Evolutionary conservation across 805 yeast genomes (phyloP).

Genomic region (Alloascoidea africana): DNA sequence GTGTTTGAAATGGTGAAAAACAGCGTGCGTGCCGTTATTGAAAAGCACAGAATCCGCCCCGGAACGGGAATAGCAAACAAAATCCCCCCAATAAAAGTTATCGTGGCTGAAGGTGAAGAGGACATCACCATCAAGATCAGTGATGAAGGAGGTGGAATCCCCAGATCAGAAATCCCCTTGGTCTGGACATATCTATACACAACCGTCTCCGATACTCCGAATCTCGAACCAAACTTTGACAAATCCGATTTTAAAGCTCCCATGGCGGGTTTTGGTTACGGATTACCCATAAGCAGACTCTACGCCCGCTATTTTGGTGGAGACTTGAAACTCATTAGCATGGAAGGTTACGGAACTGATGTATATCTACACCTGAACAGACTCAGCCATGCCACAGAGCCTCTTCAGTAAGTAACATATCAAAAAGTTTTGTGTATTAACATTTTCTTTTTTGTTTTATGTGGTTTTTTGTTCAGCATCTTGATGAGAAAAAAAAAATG

Average conservation of each 20-base stretch:
- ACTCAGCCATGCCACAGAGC: conserved; percentile 59
- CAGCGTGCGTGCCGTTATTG: conserved; percentile 81
- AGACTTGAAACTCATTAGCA: conserved; percentile 69
- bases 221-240: conserved; percentile 38
- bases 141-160: conserved; percentile 92
- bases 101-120: conserved; percentile 79
- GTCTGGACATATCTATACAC: conserved; percentile 90
- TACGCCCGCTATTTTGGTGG: conserved; percentile 89
- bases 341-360: conserved; percentile 91
- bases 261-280: conserved; percentile 91
- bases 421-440: no score
- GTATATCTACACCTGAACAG: conserved; percentile 78
- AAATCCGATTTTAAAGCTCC: conserved; percentile 70
- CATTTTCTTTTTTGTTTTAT: no score
- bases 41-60: conserved; percentile 49
- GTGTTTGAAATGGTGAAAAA: conserved; percentile 78
- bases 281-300: conserved; percentile 71
- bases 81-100: conserved; percentile 75
- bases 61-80: no score
- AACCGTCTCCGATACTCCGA: conserved; percentile 63
- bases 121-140: conserved; percentile 84
- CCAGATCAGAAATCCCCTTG: conserved; percentile 67
- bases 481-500: no score
- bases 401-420: conserved; percentile 23
- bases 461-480: no score